phyloP scores from a whole-genome alignment of 164 flowering plant species.

The Pachysandra terminalis region DNA sequence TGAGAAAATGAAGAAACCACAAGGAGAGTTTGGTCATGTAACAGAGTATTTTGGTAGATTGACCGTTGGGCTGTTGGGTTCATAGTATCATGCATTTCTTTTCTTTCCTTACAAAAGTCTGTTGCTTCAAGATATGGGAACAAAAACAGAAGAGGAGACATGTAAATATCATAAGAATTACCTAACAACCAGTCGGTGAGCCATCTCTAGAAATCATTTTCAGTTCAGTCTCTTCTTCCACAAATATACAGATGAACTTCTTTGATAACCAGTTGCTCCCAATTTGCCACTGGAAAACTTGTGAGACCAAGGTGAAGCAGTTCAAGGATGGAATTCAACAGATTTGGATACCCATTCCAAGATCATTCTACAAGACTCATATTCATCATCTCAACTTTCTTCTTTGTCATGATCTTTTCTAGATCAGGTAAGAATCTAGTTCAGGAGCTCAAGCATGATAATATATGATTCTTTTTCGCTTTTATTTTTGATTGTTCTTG shows the following conservation, averaged over 20 bases:
- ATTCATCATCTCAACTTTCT: conserved; percentile 19
- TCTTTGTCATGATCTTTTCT: conserved; percentile 27
- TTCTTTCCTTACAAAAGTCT: conserved; percentile 14
- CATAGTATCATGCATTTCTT: conserved; percentile 21
- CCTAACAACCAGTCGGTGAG: conserved; percentile 53
- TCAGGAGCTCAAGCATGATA: background rate
- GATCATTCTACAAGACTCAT: conserved; percentile 4
- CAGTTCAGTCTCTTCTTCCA: conserved; percentile 15
- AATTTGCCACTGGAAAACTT: background rate
- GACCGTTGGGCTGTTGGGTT: conserved; percentile 24
- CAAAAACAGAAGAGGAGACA: conserved; percentile 1
- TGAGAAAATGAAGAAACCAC: background rate
- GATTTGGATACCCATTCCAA: conserved; percentile 3
- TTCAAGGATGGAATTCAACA: conserved; percentile 10
- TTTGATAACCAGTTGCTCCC: background rate
- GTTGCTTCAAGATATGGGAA: conserved; percentile 60
- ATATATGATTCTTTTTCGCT: too few species aligned
- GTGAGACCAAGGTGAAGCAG: background rate
- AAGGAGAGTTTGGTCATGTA: background rate
- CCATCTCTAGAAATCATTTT: conserved; percentile 19
- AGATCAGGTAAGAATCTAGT: conserved; percentile 32
- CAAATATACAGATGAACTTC: conserved; percentile 11
- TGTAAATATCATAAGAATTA: background rate
- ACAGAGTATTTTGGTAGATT: background rate
- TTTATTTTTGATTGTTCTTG: background rate